phyloP scores from a whole-genome alignment of 2,329 filamentous ascomycete species.

The Sphaerulina musiva region DNA sequence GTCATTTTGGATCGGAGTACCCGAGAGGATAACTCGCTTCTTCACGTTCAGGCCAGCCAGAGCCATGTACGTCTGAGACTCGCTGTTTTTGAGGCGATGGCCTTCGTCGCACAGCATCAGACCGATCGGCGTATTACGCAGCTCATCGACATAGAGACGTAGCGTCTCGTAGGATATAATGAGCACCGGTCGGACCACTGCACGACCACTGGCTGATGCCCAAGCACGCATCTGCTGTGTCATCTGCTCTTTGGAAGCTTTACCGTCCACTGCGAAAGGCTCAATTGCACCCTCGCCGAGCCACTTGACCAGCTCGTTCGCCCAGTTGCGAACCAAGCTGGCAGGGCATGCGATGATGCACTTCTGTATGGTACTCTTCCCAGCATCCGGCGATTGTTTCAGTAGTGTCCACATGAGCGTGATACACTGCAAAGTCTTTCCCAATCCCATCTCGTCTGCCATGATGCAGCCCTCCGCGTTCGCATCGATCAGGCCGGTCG shows the following conservation, averaged over 20 bases:
- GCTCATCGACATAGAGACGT: conserved; percentile 79
- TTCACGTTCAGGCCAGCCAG: conserved; percentile 86
- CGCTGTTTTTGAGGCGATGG: conserved; percentile 91
- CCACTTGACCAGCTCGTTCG: conserved; percentile 95
- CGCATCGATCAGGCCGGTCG: conserved; percentile 88
- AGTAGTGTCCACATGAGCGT: conserved; percentile 92
- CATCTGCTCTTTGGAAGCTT: conserved; percentile 88
- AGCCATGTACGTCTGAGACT: conserved; percentile 89
- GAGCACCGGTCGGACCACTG: conserved; percentile 83
- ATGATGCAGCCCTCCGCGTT: conserved; percentile 98
- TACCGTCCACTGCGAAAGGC: conserved; percentile 94
- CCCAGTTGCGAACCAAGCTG: conserved; percentile 95
- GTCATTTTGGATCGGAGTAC: conserved; percentile 96
- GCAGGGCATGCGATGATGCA: conserved; percentile 95
- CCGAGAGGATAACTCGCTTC: conserved; percentile 86
- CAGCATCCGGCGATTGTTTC: conserved; percentile 93
- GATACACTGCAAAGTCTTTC: conserved; percentile 96
- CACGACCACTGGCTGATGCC: conserved; percentile 84
- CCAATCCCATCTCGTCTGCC: conserved; percentile 98
- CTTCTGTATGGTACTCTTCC: conserved; percentile 88
- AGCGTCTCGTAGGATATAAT: conserved; percentile 98
- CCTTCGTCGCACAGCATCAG: conserved; percentile 93
- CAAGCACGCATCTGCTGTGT: conserved; percentile 87
- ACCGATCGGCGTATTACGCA: conserved; percentile 84
- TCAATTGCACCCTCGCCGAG: conserved; percentile 83